Evolutionary conservation across 139 green algal genomes (phyloP).

Genomic region (Coccomyxa sp.): DNA sequence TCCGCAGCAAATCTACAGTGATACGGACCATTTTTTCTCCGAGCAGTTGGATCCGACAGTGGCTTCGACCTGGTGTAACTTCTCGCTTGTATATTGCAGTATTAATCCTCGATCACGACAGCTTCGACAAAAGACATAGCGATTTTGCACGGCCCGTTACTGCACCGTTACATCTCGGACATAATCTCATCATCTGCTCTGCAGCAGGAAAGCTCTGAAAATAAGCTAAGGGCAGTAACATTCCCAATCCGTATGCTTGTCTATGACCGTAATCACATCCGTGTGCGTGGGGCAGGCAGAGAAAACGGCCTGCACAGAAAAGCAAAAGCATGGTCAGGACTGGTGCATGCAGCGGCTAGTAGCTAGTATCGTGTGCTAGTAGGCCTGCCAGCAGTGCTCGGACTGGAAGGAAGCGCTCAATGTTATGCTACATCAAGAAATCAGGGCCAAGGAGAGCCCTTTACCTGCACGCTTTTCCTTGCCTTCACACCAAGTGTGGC

Average conservation of each 20-base stretch:
- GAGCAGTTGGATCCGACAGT: too few relatives aligned
- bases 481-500: slow-evolving; percentile 6
- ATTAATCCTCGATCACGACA: too few relatives aligned
- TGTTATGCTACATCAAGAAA: neutral
- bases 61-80: too few relatives aligned
- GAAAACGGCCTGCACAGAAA: slow-evolving; percentile 36
- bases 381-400: too few relatives aligned
- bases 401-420: too few relatives aligned
- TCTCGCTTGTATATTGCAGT: too few relatives aligned
- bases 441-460: neutral
- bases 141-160: too few relatives aligned
- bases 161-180: too few relatives aligned
- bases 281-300: slow-evolving; percentile 30
- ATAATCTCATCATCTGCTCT: too few relatives aligned
- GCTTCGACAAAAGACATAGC: too few relatives aligned
- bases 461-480: slow-evolving; percentile 30
- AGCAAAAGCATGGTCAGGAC: neutral
- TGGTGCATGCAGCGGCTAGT: neutral
- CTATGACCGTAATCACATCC: slow-evolving; percentile 44
- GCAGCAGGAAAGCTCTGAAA: too few relatives aligned
- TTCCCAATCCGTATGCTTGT: slow-evolving; percentile 37
- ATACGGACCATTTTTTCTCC: slow-evolving; percentile 41
- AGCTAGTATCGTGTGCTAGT: too few relatives aligned
- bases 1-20: slow-evolving; percentile 48
- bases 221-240: slow-evolving; percentile 23